Evolutionary conservation across 345 rosid species (phyloP), one percentile per base, ranked within the genome.

Genomic region (Syzygium jambos): DNA sequence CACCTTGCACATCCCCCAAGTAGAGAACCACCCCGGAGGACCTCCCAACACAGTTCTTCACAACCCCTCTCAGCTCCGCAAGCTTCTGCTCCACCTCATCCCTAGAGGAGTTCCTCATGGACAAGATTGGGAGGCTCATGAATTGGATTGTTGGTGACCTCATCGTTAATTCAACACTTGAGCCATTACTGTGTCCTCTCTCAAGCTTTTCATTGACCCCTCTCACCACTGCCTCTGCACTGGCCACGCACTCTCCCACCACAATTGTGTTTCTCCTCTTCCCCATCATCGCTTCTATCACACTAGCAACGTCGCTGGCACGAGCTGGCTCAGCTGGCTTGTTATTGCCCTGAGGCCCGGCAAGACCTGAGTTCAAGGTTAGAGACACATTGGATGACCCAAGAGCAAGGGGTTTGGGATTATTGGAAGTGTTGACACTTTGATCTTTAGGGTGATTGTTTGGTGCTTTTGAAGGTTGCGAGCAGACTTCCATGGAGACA

Each of bases 1-100:
- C 88, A 91, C 93, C 94, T 68, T 91, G 91, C 63, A 95, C 90
- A 90, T 95, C 97, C 89, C 96, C 97, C 85, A 95, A 85, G 80
- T 94, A 95, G 86, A 95, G 87, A 54, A 94, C 91, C 15, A 92
- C 88, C 77, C 95, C 95, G 56, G 49, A 2, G 82, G 82, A 73
- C 82, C 92, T 90, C 30, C 89, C 92, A 51, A 86, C 52, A 63
- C 87, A 90, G 87, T 91, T 91, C 89, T 91, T 94, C 68, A 92
- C 90, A 27, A 87, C 91, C 89, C 91, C 90, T 87, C 94, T 92
- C 29, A 95, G 90, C 89, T 95, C 95, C 83, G 86, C 78, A 17
- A 95, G 88, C 92, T 93, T 94, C 90, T 89, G 91, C 87, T 95
- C 95, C 53, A 94, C 90, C 88, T 94, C 94, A 52, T 91, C 94